phyloP scores from a whole-genome alignment of 352 stramenopile genomes.

The Thalassiosira sp. region DNA sequence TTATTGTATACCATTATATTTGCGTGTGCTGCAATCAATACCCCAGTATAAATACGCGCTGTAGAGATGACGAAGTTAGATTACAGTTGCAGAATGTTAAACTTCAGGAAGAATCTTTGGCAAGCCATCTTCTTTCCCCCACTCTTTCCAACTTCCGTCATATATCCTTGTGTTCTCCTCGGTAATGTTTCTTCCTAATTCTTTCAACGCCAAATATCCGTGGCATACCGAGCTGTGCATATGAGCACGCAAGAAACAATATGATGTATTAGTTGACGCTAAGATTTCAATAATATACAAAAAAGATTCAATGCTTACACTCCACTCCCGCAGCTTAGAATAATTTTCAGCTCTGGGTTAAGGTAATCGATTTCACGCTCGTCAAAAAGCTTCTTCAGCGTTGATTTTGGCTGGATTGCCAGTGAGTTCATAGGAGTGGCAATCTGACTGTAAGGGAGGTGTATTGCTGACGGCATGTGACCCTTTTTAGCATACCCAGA shows the following conservation, averaged over 20 bases:
- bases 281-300: background rate
- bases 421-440: slow-evolving; percentile 22
- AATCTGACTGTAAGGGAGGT: slow-evolving; percentile 38
- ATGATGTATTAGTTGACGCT: background rate
- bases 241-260: background rate
- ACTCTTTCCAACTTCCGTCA: slow-evolving; percentile 77
- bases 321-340: slow-evolving; percentile 42
- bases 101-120: slow-evolving; percentile 41
- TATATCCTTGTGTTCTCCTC: slow-evolving; percentile 58
- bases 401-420: slow-evolving; percentile 21
- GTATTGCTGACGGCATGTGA: slow-evolving; percentile 44
- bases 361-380: slow-evolving; percentile 30
- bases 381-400: slow-evolving; percentile 30
- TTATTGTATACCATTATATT: too few relatives aligned
- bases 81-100: background rate
- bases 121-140: slow-evolving; percentile 83
- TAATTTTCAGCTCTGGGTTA: slow-evolving; percentile 40
- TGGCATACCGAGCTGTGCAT: slow-evolving; percentile 33
- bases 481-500: slow-evolving; percentile 38
- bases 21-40: background rate
- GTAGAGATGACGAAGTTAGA: background rate
- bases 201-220: slow-evolving; percentile 39
- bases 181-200: slow-evolving; percentile 37
- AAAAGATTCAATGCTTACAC: slow-evolving; percentile 12
- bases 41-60: too few relatives aligned